Evolutionary conservation across 73 alveolate genomes (phyloP).

Genomic region (Paramecium octaurelia): DNA sequence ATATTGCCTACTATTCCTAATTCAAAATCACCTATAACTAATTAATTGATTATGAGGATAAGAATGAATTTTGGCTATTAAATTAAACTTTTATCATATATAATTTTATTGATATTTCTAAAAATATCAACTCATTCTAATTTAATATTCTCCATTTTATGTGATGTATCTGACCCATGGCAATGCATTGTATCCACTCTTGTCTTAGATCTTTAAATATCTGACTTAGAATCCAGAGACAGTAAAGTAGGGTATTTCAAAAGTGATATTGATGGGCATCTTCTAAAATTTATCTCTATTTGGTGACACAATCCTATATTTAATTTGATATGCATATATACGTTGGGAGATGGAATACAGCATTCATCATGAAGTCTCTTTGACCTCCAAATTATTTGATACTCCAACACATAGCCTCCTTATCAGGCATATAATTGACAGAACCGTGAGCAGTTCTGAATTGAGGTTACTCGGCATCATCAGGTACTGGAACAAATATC

Average conservation of each 20-base stretch:
- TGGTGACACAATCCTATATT: slow-evolving; percentile 48
- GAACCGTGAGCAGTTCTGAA: slow-evolving; percentile 95
- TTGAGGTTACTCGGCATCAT: slow-evolving; percentile 92
- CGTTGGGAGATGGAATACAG: slow-evolving; percentile 96
- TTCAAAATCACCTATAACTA: neutral
- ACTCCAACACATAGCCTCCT: slow-evolving; percentile 96
- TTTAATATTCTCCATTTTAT: slow-evolving; percentile 63
- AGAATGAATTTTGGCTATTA: neutral
- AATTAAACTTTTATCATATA: neutral
- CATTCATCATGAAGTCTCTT: slow-evolving; percentile 95
- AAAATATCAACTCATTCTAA: slow-evolving; percentile 52
- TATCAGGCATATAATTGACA: slow-evolving; percentile 89
- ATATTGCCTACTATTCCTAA: neutral
- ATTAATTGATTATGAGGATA: neutral
- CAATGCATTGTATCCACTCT: slow-evolving; percentile 95
- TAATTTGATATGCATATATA: neutral
- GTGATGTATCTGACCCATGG: slow-evolving; percentile 78
- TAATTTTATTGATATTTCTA: neutral
- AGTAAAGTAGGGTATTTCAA: slow-evolving; percentile 99
- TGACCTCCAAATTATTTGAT: slow-evolving; percentile 97
- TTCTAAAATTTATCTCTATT: slow-evolving; percentile 76
- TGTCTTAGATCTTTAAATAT: slow-evolving; percentile 96
- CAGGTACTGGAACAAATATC: slow-evolving; percentile 96
- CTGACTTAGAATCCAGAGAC: slow-evolving; percentile 94
- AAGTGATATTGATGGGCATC: slow-evolving; percentile 91